Percentiles rank a stretch among this genome's conserved stretches.
phyloP scores from a whole-genome alignment of 2,329 filamentous ascomycete species.

The Ceratocystis destructans region DNA sequence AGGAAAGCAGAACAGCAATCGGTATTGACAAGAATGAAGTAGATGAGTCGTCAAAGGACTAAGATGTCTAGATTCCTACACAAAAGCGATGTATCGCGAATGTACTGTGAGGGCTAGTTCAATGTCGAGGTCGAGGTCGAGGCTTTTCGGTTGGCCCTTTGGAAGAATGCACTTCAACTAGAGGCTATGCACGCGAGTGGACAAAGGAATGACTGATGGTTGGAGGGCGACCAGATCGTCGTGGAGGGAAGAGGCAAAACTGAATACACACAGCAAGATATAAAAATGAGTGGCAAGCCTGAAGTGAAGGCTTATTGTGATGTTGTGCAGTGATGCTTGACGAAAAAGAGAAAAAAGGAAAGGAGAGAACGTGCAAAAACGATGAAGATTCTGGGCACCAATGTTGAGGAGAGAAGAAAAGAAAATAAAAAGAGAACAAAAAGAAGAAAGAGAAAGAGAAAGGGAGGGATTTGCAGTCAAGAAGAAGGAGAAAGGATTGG shows the following conservation, averaged over 20 bases:
- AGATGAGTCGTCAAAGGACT: neutral
- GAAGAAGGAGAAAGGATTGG: slow-evolving; percentile 17
- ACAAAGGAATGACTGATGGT: neutral
- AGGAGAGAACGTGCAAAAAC: slow-evolving; percentile 17
- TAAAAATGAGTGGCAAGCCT: slow-evolving; percentile 43
- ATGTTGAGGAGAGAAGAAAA: slow-evolving; percentile 16
- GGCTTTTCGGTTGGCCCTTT: neutral
- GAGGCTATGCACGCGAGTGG: neutral
- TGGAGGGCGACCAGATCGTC: slow-evolving; percentile 3
- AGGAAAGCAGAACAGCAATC: neutral
- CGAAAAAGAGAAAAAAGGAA: slow-evolving; percentile 23
- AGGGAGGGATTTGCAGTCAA: slow-evolving; percentile 14
- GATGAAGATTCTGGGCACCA: neutral
- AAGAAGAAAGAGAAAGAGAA: slow-evolving; percentile 23
- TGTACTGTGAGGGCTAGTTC: neutral
- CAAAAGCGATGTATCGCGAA: neutral
- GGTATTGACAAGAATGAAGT: neutral
- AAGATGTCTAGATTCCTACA: slow-evolving; percentile 2
- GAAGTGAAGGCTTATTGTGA: slow-evolving; percentile 36
- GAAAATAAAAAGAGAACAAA: slow-evolving; percentile 15
- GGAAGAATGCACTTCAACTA: neutral
- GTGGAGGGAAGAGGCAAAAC: slow-evolving; percentile 22
- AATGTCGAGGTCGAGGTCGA: neutral
- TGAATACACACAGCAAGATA: slow-evolving; percentile 20
- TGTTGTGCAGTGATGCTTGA: slow-evolving; percentile 4